Evolutionary conservation across 1,139 yeast species (phyloP), one percentile per base, ranked within the genome.

Genomic region (Saccharomyces hybrid): DNA sequence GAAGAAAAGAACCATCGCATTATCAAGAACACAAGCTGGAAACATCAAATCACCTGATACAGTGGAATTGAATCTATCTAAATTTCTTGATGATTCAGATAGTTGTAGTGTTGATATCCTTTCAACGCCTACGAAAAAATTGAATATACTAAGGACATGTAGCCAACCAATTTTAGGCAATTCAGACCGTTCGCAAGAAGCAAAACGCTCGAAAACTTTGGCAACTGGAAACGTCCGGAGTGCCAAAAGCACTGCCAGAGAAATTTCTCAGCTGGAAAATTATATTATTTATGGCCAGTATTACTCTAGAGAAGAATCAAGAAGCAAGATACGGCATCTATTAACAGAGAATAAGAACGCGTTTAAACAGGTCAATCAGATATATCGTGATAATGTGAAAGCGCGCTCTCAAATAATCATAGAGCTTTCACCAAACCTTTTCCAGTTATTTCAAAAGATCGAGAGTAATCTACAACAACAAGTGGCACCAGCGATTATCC

Each of bases 321-420:
- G 49, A 38, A 12, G 50, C 12, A 52, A 60, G 54, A 49, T 60
- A n/a, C 50, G 48, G 34, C 46, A 42, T 26, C 54, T 56, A 52
- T 28, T 57, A n/a, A 46, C 48, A 24, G 59, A 56, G 5, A 62
- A 61, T 48, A 52, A 65, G 19, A 24, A 24, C 9, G 71, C 73
- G 31, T 71, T 82, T 50, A 77, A 75, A 46, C 78, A 75, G 38
- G 83, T 76, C 1, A 85, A 85, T 64, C 78, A 73, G 60, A 74
- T 72, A 0, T 73, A 71, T 2, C 68, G 81, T 48, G 71, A 76
- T 42, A 81, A 79, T 61, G 81, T 76, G 4, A 84, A 80, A 47
- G 67, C 83, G 7, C 65, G 80, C 42, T 62, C 70, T 2, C 82
- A 80, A 59, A 81, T 84, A 77, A 72, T 75, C 4, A 58, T 84